These are phyloP conservation scores for Iris pallida DNA, from an alignment of 116 monocot genomes.

Conservation along the genomic window DNA sequence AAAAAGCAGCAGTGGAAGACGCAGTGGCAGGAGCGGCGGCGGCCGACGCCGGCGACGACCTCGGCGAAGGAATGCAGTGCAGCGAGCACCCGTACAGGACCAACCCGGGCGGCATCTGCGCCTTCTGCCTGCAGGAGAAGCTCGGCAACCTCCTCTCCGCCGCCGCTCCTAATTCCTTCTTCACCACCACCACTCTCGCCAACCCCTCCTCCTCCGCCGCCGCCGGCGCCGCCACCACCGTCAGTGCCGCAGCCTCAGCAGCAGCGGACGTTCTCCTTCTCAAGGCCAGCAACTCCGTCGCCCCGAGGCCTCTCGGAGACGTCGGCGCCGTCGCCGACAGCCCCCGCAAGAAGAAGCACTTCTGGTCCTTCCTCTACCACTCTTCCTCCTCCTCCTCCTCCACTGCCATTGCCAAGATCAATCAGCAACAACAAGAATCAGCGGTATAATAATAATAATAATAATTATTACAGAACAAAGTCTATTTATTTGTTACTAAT, in stretches of 20 bases:
- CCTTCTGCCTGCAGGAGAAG: conserved; percentile 89
- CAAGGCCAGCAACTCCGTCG: conserved; percentile 57
- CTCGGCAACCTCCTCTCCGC: conserved; percentile 63
- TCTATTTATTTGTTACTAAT: too few species aligned
- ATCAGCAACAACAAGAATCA: background rate
- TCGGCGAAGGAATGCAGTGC: conserved; percentile 30
- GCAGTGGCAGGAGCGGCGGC: too few species aligned
- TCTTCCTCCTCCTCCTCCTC: conserved; percentile 21
- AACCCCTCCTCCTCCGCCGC: conserved; percentile 1
- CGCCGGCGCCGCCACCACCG: conserved; percentile 4
- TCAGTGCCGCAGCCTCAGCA: background rate
- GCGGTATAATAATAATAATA: too few species aligned
- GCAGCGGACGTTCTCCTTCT: conserved; percentile 14
- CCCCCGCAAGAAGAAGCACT: conserved; percentile 80
- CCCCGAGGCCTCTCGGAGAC: conserved; percentile 27
- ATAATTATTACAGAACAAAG: too few species aligned
- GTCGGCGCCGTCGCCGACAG: conserved; percentile 19
- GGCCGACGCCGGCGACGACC: background rate
- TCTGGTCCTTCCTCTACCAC: conserved; percentile 75
- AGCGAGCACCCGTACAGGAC: conserved; percentile 53
- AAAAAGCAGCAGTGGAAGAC: background rate
- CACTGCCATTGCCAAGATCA: background rate
- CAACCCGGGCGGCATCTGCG: conserved; percentile 76
- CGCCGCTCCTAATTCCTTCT: background rate
- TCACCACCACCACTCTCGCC: background rate